A percentile compares a stretch with the other conserved stretches of the same genome.
These are phyloP conservation scores for Henckelia pumila DNA, from an alignment of 257 asterid genomes.

Conservation along the genomic window DNA sequence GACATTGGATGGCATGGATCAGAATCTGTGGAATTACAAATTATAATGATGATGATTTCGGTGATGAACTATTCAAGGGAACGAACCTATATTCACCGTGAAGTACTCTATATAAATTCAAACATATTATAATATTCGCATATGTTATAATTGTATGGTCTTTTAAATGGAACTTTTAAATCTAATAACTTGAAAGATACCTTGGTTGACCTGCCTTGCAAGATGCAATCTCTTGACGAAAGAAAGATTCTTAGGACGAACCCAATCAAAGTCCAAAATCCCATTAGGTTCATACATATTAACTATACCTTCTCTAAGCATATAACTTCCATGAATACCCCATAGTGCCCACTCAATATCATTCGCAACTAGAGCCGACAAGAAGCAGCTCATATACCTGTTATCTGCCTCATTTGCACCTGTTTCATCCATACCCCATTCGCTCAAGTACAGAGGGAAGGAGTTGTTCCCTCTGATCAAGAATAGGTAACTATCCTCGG, in stretches of 20 bases:
- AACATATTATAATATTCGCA: no score
- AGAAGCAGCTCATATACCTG: slow-evolving; percentile 48
- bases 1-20: slow-evolving; percentile 27
- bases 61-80: no score
- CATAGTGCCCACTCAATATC: slow-evolving; percentile 80
- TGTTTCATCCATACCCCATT: slow-evolving; percentile 54
- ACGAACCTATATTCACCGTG: no score
- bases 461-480: slow-evolving; percentile 25
- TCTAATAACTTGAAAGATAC: no score
- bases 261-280: slow-evolving; percentile 48
- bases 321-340: slow-evolving; percentile 42
- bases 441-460: slow-evolving; percentile 59
- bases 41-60: no score
- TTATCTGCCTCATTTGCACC: slow-evolving; percentile 48
- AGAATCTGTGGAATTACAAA: slow-evolving; percentile 35
- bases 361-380: slow-evolving; percentile 44
- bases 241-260: slow-evolving; percentile 34
- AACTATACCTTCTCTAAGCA: neutral
- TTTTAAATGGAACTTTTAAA: no score
- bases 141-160: no score
- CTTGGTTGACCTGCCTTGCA: slow-evolving; percentile 50
- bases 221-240: slow-evolving; percentile 41
- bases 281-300: slow-evolving; percentile 50
- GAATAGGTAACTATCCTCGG: slow-evolving; percentile 34
- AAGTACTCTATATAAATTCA: no score